Evolutionary conservation across 345 rosid species (phyloP).

Genomic region (Acer negundo): DNA sequence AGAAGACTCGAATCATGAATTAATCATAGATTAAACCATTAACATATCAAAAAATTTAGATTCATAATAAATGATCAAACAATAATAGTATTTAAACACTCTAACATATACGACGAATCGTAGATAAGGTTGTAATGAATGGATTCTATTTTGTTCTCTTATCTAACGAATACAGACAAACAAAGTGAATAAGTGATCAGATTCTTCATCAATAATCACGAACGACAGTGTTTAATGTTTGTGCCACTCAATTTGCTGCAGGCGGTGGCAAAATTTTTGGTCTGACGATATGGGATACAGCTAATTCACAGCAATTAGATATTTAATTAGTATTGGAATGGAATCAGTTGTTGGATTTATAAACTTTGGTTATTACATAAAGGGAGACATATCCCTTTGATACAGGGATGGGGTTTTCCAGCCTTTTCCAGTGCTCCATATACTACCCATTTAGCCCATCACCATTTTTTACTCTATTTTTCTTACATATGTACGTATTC

Average conservation of each 20-base stretch:
- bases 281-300: not conserved
- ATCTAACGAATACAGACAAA: not conserved
- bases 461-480: not conserved
- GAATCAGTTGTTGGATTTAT: not conserved
- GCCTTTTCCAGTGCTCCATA: conserved; percentile 5
- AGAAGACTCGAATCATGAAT: too few species aligned
- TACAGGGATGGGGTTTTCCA: not conserved
- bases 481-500: not conserved
- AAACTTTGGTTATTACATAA: not conserved
- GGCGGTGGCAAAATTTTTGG: not conserved
- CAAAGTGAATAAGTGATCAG: not conserved
- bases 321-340: not conserved
- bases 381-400: not conserved
- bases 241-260: not conserved
- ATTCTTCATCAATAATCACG: not conserved
- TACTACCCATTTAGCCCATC: not conserved
- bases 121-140: not conserved
- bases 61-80: too few species aligned
- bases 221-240: not conserved
- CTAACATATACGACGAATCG: too few species aligned
- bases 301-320: not conserved
- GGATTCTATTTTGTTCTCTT: not conserved
- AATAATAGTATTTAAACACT: too few species aligned
- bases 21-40: too few species aligned
- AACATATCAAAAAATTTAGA: too few species aligned